A percentile compares a stretch with the other conserved stretches of the same genome.
phyloP scores from a whole-genome alignment of 345 rosid species.

The Linum usitatissimum region DNA sequence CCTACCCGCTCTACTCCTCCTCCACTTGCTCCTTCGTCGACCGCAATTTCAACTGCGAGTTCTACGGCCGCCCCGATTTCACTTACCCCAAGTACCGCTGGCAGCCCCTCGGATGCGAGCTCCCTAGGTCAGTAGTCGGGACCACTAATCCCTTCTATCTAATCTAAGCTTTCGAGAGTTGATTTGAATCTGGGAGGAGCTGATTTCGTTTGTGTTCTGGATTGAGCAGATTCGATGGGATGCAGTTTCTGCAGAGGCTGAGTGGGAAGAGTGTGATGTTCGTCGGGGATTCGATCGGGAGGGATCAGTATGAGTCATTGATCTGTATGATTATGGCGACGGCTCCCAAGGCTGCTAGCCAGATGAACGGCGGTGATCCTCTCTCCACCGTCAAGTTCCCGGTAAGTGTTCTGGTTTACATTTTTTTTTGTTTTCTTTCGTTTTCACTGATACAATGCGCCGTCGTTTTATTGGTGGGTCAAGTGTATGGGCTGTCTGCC shows the following conservation, averaged over 20 bases:
- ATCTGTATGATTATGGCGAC: conserved; percentile 60
- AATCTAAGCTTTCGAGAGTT: neutral
- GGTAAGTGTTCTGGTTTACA: conserved; percentile 23
- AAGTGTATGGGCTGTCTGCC: no score
- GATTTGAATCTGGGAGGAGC: neutral
- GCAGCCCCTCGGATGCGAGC: conserved; percentile 32
- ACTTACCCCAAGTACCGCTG: conserved; percentile 6
- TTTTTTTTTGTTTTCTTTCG: neutral
- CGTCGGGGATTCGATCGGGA: conserved; percentile 86
- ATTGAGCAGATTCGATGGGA: conserved; percentile 53
- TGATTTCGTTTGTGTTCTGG: conserved; percentile 5
- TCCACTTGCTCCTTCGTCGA: conserved; percentile 2
- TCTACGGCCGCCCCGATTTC: conserved; percentile 5
- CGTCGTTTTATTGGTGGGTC: no score
- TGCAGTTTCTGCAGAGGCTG: conserved; percentile 54
- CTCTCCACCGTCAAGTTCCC: conserved; percentile 65
- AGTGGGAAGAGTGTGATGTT: conserved; percentile 69
- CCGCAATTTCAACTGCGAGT: conserved; percentile 1
- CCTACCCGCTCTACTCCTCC: neutral
- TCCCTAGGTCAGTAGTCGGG: conserved; percentile 47
- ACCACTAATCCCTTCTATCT: neutral
- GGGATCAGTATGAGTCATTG: conserved; percentile 92
- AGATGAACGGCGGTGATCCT: conserved; percentile 53
- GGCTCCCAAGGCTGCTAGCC: conserved; percentile 41
- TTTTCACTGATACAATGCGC: neutral